Conservation (phyloP, 495 filamentous ascomycete species). For the Penicillium steckii region DNA sequence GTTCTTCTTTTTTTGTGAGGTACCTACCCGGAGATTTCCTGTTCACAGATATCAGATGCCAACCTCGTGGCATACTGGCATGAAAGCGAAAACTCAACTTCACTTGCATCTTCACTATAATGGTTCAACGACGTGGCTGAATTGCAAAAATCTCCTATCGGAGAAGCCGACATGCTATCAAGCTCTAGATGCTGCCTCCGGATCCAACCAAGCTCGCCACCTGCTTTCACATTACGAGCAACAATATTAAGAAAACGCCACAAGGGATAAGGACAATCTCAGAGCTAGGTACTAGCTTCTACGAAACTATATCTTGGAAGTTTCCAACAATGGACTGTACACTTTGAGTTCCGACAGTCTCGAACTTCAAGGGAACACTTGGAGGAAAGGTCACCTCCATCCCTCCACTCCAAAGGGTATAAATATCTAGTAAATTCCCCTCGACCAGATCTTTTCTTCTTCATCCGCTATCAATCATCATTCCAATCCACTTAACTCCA, state of each 20-base stretch:
- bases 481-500: conserved; percentile 7
- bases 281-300: not conserved
- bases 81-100: not conserved
- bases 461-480: conserved; percentile 12
- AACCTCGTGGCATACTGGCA: not conserved
- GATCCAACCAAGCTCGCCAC: not conserved
- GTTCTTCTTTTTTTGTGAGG: not conserved
- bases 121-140: not conserved
- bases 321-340: not conserved
- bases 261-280: conserved; percentile 12
- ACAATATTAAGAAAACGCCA: conserved; percentile 9
- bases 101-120: not conserved
- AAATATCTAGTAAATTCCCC: conserved; percentile 7
- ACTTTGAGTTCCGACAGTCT: not conserved
- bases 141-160: not conserved
- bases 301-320: not conserved
- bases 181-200: not conserved
- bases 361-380: not conserved
- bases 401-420: not conserved
- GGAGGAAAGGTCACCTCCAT: not conserved
- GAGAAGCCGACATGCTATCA: not conserved
- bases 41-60: not conserved
- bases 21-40: not conserved
- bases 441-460: conserved; percentile 3
- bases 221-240: conserved; percentile 5